Conservation (phyloP, 495 filamentous ascomycete genomes). For the Neurospora tetrasperma region DNA sequence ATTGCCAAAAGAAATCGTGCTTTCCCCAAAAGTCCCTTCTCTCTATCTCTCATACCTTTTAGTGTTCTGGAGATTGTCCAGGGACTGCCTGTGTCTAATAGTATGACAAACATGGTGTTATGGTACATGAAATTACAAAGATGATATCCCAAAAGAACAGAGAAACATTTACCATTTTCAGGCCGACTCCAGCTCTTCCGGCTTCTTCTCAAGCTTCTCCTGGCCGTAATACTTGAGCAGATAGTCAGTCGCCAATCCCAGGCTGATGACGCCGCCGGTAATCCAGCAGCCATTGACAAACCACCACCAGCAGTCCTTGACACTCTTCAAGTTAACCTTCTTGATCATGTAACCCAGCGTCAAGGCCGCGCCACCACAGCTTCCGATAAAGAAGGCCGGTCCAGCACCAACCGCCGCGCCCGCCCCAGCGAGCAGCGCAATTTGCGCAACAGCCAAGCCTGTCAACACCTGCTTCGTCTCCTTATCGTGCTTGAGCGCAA, state of each 20-base stretch:
- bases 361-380: constrained; percentile 69
- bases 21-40: not conserved
- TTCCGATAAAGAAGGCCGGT: constrained; percentile 74
- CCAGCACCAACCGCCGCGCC: constrained; percentile 65
- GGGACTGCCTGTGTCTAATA: not conserved
- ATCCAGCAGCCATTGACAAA: constrained; percentile 58
- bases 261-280: constrained; percentile 42
- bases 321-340: constrained; percentile 73
- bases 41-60: not conserved
- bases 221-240: constrained; percentile 28
- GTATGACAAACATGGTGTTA: constrained; percentile 6
- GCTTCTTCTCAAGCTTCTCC: constrained; percentile 4
- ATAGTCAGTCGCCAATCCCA: constrained; percentile 43
- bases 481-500: constrained; percentile 77
- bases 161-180: constrained; percentile 9
- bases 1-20: constrained; percentile 2
- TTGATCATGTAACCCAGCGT: constrained; percentile 81
- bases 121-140: constrained; percentile 11
- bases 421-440: constrained; percentile 68
- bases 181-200: constrained; percentile 10
- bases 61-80: not conserved
- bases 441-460: constrained; percentile 62
- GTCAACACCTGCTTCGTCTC: constrained; percentile 80
- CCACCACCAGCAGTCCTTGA: constrained; percentile 94
- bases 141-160: not conserved